Evolutionary conservation across 345 rosid genomes (phyloP).

Genomic region (Noccaea bulbosa): DNA sequence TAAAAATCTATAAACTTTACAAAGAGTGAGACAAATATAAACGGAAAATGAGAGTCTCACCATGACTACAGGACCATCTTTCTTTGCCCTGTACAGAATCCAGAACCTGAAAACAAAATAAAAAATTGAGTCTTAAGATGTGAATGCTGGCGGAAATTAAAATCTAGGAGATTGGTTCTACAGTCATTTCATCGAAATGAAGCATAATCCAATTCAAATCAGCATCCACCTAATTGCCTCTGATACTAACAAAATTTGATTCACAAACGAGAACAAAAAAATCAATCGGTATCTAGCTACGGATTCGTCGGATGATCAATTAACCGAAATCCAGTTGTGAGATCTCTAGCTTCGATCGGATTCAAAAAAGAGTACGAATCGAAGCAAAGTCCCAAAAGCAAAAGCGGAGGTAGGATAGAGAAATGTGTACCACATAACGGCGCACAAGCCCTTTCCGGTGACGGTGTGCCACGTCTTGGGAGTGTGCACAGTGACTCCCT

Average conservation of each 20-base stretch:
- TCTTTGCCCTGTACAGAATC: constrained; percentile 91
- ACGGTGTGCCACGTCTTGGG: constrained; percentile 88
- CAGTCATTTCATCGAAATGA: neutral
- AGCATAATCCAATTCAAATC: constrained; percentile 1
- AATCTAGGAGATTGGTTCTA: neutral
- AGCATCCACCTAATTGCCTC: constrained; percentile 8
- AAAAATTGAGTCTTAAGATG: neutral
- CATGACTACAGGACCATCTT: constrained; percentile 95
- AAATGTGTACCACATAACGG: constrained; percentile 75
- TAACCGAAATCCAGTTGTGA: neutral
- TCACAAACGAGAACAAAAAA: neutral
- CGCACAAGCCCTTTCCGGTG: constrained; percentile 91
- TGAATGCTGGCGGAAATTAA: neutral
- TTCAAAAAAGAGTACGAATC: neutral
- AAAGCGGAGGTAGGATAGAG: neutral
- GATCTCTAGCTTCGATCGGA: constrained; percentile 29
- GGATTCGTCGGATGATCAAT: constrained; percentile 22
- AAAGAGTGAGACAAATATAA: neutral
- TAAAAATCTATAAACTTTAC: neutral
- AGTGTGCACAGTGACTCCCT: constrained; percentile 70
- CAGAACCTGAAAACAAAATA: constrained; percentile 74
- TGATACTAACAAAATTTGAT: neutral
- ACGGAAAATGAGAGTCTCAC: constrained; percentile 44
- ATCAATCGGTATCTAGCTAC: neutral
- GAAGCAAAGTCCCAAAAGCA: constrained; percentile 4